Conservation (phyloP, 106 monocot genomes). For the Acanthochlamys bracteata region DNA sequence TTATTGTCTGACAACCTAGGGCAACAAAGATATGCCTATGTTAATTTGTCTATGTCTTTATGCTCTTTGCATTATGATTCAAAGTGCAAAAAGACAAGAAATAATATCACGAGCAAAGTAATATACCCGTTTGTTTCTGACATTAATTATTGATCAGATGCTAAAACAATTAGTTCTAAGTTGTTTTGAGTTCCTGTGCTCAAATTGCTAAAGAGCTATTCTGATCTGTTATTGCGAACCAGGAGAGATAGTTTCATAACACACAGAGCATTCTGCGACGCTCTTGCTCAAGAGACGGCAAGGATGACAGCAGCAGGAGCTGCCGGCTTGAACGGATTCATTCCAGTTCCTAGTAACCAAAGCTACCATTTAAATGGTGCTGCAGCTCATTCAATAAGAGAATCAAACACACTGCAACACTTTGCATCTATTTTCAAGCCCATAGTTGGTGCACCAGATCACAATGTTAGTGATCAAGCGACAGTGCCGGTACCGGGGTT, state of each 20-base stretch:
- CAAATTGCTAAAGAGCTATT: no score
- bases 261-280: constrained; percentile 70
- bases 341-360: not conserved
- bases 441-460: not conserved
- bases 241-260: constrained; percentile 76
- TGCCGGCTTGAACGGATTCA: constrained; percentile 13
- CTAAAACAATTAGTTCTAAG: no score
- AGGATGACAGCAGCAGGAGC: constrained; percentile 35
- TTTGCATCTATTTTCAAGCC: constrained; percentile 19
- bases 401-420: constrained; percentile 14
- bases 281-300: constrained; percentile 54
- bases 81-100: not conserved
- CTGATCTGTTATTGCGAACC: constrained; percentile 1
- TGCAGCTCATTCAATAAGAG: not conserved
- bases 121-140: not conserved
- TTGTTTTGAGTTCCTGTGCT: no score
- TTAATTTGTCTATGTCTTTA: no score
- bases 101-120: not conserved
- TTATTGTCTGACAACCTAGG: no score
- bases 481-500: constrained; percentile 1
- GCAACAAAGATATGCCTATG: no score
- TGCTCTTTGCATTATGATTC: no score
- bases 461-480: not conserved
- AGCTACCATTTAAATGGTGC: constrained; percentile 9
- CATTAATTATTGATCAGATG: no score